Conservation (phyloP, 139 green algal genomes). For the Nannochloris sp. region DNA sequence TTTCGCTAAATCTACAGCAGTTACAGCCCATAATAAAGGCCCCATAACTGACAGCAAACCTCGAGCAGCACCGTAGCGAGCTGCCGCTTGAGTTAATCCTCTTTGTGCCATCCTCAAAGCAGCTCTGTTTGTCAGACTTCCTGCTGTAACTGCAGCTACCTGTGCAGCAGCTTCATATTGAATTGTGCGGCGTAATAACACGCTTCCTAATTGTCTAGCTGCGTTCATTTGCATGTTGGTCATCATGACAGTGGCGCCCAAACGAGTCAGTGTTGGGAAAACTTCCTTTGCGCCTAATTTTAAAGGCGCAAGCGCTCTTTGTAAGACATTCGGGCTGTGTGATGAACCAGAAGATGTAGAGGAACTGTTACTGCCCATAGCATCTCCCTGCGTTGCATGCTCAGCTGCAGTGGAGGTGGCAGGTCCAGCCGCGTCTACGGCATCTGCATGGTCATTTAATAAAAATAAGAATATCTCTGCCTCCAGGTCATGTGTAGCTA, state of each 20-base stretch:
- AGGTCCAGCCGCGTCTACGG: constrained; percentile 1
- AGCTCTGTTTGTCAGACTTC: neutral
- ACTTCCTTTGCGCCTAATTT: constrained; percentile 54
- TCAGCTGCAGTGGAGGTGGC: constrained; percentile 19
- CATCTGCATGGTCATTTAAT: constrained; percentile 36
- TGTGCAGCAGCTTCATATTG: constrained; percentile 44
- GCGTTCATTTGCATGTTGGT: constrained; percentile 21
- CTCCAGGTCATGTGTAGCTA: constrained; percentile 70
- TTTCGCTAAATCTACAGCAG: constrained; percentile 64
- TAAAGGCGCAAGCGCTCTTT: constrained; percentile 46
- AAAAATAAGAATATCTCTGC: constrained; percentile 79
- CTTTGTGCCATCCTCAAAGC: constrained; percentile 44
- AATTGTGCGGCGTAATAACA: constrained; percentile 37
- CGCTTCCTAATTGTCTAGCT: constrained; percentile 38
- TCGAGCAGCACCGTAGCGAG: constrained; percentile 55
- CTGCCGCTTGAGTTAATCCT: constrained; percentile 34
- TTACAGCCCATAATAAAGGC: constrained; percentile 68
- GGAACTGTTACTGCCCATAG: constrained; percentile 9
- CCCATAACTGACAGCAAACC: constrained; percentile 55
- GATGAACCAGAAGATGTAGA: neutral
- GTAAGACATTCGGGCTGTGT: constrained; percentile 1
- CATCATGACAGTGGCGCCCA: constrained; percentile 50
- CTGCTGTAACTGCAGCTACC: constrained; percentile 7
- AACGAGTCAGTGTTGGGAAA: constrained; percentile 48
- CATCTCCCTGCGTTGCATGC: constrained; percentile 19